Percentiles rank a stretch among this genome's conserved stretches.
phyloP scores from a whole-genome alignment of 306 rosid genomes.

The Chamaecrista fasciculata region DNA sequence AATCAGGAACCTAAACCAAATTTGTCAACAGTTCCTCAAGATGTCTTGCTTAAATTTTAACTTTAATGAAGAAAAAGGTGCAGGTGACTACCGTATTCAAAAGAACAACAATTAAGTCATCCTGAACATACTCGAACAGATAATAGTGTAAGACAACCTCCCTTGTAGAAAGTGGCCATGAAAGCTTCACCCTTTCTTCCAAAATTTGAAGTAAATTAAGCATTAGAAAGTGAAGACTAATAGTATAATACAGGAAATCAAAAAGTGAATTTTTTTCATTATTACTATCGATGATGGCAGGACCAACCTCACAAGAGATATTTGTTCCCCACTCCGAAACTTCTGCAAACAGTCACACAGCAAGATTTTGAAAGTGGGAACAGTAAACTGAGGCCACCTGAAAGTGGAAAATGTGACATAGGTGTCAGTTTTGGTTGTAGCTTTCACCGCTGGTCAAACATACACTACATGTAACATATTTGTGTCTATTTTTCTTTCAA shows the following conservation, averaged over 20 bases:
- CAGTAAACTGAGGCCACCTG: conserved; percentile 88
- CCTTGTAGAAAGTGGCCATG: conserved; percentile 94
- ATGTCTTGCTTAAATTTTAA: conserved; percentile 12
- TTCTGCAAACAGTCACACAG: conserved; percentile 63
- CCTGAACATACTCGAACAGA: conserved; percentile 83
- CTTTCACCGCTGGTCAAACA: no score
- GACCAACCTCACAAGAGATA: conserved; percentile 81
- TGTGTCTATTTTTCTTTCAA: not conserved
- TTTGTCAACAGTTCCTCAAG: conserved; percentile 20
- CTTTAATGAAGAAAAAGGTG: not conserved
- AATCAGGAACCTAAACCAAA: conserved; percentile 57
- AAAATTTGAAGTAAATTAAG: conserved; percentile 52
- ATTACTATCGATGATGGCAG: not conserved
- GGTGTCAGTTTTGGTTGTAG: not conserved
- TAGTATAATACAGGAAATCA: not conserved
- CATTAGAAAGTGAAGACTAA: conserved; percentile 28
- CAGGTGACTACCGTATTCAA: conserved; percentile 65
- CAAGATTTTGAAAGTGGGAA: conserved; percentile 76
- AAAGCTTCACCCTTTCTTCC: conserved; percentile 90
- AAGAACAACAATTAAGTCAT: conserved; percentile 72
- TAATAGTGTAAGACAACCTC: conserved; percentile 77
- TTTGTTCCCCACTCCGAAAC: conserved; percentile 67
- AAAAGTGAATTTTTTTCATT: not conserved
- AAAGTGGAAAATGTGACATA: conserved; percentile 30
- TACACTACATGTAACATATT: not conserved